A percentile compares a stretch with the other conserved stretches of the same genome.
Evolutionary conservation across 306 rosid genomes (phyloP).

Genomic region (Rosa multiflora): DNA sequence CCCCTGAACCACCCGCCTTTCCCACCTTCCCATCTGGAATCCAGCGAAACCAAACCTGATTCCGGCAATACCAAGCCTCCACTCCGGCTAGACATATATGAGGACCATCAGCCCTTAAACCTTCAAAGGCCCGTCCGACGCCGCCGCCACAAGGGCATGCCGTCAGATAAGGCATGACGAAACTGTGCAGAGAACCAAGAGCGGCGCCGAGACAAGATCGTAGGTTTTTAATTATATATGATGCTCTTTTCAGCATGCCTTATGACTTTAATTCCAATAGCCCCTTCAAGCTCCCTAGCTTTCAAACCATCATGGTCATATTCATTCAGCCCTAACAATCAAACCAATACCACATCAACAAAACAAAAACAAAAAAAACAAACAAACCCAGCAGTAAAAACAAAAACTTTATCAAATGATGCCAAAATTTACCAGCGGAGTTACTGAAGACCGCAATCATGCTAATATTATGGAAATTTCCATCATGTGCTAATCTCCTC

Average conservation of each 20-base stretch:
- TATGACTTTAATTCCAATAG: constrained; percentile 82
- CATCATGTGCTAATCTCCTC: not conserved
- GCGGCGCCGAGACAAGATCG: too few species aligned
- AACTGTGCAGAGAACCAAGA: too few species aligned
- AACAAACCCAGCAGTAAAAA: not conserved
- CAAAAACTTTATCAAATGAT: constrained; percentile 18
- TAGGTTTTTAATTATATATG: too few species aligned
- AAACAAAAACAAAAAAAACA: not conserved
- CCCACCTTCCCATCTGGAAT: too few species aligned
- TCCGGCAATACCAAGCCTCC: too few species aligned
- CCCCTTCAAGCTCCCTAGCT: constrained; percentile 73
- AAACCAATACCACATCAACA: constrained; percentile 21
- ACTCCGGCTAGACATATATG: too few species aligned
- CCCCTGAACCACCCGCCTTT: too few species aligned
- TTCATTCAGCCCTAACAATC: constrained; percentile 75
- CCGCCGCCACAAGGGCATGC: too few species aligned
- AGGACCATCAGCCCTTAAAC: too few species aligned
- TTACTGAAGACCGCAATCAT: constrained; percentile 66
- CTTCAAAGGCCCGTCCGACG: too few species aligned
- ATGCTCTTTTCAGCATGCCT: constrained; percentile 37
- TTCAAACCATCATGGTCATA: constrained; percentile 86
- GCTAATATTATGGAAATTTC: constrained; percentile 12
- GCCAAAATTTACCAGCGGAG: constrained; percentile 74
- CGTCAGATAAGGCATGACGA: too few species aligned
- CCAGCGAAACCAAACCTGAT: too few species aligned